These are phyloP conservation scores for Kodamaea plutei DNA, from an alignment of 1,139 yeast species.

Conservation along the genomic window DNA sequence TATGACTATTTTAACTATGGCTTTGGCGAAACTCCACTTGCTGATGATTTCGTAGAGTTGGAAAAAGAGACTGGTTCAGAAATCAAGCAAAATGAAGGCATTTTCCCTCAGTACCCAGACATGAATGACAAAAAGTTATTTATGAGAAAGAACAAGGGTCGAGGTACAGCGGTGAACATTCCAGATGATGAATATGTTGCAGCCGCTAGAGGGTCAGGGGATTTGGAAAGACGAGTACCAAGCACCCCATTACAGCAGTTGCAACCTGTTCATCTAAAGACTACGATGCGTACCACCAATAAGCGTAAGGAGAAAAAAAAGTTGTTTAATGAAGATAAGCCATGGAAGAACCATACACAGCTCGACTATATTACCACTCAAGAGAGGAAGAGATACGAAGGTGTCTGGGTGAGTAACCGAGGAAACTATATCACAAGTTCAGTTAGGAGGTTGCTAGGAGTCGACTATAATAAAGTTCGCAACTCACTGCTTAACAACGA, in stretches of 20 bases:
- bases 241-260: constrained; percentile 8
- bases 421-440: constrained; percentile 55
- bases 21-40: constrained; percentile 4
- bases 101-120: constrained; percentile 16
- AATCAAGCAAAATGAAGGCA: constrained; percentile 5
- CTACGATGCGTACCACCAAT: constrained; percentile 66
- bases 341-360: constrained; percentile 87
- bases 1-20: constrained; percentile 7
- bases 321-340: constrained; percentile 81
- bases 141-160: constrained; percentile 13
- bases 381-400: constrained; percentile 86
- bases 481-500: constrained; percentile 15
- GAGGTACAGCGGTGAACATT: constrained; percentile 11
- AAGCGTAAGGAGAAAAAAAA: constrained; percentile 38
- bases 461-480: constrained; percentile 23
- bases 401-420: constrained; percentile 86
- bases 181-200: constrained; percentile 13
- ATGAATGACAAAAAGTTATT: constrained; percentile 10
- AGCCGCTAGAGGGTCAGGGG: constrained; percentile 11
- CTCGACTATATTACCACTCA: constrained; percentile 56
- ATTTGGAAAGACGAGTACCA: constrained; percentile 2
- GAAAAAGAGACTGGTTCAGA: constrained; percentile 1
- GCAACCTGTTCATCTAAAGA: constrained; percentile 44
- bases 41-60: constrained; percentile 7
- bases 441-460: constrained; percentile 33